Evolutionary conservation across 345 rosid species (phyloP).

Genomic region (Bruguiera sexangula): DNA sequence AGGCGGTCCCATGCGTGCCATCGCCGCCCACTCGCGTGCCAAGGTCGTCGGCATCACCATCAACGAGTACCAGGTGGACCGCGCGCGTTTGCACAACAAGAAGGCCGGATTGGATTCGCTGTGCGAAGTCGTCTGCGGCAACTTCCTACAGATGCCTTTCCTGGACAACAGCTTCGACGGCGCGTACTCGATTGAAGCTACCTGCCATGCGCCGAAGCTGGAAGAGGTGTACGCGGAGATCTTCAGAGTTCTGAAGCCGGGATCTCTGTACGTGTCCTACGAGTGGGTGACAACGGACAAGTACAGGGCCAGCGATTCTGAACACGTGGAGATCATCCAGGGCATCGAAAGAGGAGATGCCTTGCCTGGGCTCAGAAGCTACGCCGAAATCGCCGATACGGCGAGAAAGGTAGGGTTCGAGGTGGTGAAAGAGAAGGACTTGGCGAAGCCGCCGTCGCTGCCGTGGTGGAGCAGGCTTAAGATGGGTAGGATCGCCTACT

Average conservation of each 20-base stretch:
- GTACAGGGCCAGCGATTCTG: slow-evolving; percentile 39
- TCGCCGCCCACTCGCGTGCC: slow-evolving; percentile 84
- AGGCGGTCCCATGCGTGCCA: slow-evolving; percentile 99
- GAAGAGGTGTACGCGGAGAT: slow-evolving; percentile 86
- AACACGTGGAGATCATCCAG: slow-evolving; percentile 73
- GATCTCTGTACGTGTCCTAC: slow-evolving; percentile 67
- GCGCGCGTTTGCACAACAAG: slow-evolving; percentile 81
- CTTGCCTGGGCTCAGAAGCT: slow-evolving; percentile 71
- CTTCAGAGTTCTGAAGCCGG: slow-evolving; percentile 78
- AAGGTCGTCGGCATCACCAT: slow-evolving; percentile 86
- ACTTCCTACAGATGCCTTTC: slow-evolving; percentile 93
- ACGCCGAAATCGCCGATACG: slow-evolving; percentile 51
- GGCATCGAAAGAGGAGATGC: slow-evolving; percentile 94
- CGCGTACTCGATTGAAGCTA: slow-evolving; percentile 94
- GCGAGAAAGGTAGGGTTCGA: slow-evolving; percentile 81
- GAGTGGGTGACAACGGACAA: slow-evolving; percentile 94
- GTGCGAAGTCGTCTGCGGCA: slow-evolving; percentile 84
- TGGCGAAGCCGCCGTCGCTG: slow-evolving; percentile 71
- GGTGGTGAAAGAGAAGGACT: slow-evolving; percentile 74
- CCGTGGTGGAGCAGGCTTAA: slow-evolving; percentile 92
- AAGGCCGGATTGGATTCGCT: slow-evolving; percentile 75
- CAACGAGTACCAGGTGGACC: slow-evolving; percentile 89
- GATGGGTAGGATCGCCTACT: slow-evolving; percentile 85
- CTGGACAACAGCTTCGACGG: slow-evolving; percentile 76
- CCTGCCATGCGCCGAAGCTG: slow-evolving; percentile 94